Evolutionary conservation across 2,329 filamentous ascomycete genomes (phyloP), one percentile per base, ranked within the genome.

Genomic region (Periglandula ipomoeae): DNA sequence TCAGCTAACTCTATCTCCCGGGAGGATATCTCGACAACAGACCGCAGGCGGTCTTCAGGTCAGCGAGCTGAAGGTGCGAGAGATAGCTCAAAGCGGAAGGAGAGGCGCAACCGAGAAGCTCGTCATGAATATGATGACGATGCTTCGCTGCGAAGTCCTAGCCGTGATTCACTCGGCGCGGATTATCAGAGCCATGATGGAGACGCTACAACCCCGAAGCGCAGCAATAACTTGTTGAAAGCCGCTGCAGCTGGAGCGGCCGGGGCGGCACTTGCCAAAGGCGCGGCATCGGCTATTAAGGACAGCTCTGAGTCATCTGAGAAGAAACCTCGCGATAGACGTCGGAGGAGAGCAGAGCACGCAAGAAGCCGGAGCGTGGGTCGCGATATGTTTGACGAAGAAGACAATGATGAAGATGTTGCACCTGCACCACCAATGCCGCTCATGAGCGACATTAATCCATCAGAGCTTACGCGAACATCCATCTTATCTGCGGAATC

Each of bases 401-500:
- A 75, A 10, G 72, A 74, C 2, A 70, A 78, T 51, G 75, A 80
- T 46, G 72, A 81, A 19, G 52, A 49, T 49, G 44, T 50, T 24
- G 78, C 87, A 13, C 72, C 72, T 9, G 65, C 68, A 5, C 85
- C 89, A 6, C 87, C 87, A 5, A 89, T 96, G 84, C 91, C 91
- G 3, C 75, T 95, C 53, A 84, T 86, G 65, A 95, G 90, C 65
- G 87, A 89, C 49, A 79, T 95, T 50, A 85, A 87, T 55, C 81
- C 86, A 38, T 95, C 91, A 0, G 90, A 96, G 46, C 67, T 96
- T 48, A 97, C 91, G 0, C 78, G 91, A 57, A 85, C 85, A 15
- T 96, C 91, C 0, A 87, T 97, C 47, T 69, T 93, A 17, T 93
- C 90, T 5, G 86, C 87, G 26, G 82, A 86, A 24, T 87, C 87